Conservation (phyloP, 2,329 filamentous ascomycete genomes). For the Coniochaeta sp. region DNA sequence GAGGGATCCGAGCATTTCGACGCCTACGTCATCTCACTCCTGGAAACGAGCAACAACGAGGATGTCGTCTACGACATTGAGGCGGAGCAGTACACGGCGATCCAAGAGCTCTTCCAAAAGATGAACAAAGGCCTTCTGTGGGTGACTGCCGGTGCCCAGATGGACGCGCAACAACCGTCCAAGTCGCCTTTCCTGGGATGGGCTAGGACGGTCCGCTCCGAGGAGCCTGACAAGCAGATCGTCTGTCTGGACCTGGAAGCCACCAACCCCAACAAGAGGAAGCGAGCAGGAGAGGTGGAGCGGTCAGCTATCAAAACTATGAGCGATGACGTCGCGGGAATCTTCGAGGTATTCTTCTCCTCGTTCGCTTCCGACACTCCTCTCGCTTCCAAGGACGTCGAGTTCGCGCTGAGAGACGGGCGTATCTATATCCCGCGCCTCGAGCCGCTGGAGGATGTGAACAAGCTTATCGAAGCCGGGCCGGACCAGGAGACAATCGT, state of each 20-base stretch:
- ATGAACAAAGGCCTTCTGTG: constrained; percentile 35
- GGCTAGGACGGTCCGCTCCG: constrained; percentile 40
- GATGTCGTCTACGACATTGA: constrained; percentile 31
- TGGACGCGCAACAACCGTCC: constrained; percentile 23
- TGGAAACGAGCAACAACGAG: constrained; percentile 28
- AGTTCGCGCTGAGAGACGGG: constrained; percentile 32
- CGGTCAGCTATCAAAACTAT: neutral
- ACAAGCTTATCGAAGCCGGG: constrained; percentile 14
- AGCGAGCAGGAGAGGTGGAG: neutral
- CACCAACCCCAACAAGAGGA: neutral
- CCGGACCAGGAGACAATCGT: neutral
- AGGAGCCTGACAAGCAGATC: constrained; percentile 35
- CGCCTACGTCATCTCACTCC: constrained; percentile 35
- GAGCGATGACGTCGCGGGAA: neutral
- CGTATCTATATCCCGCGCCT: constrained; percentile 38
- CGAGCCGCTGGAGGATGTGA: constrained; percentile 29
- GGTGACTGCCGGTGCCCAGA: constrained; percentile 36
- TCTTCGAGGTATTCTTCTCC: constrained; percentile 18
- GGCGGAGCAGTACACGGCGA: constrained; percentile 27
- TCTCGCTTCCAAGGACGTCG: constrained; percentile 24
- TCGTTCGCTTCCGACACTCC: constrained; percentile 7
- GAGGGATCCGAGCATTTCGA: constrained; percentile 9
- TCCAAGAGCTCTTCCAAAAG: constrained; percentile 31
- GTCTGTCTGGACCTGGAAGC: constrained; percentile 33
- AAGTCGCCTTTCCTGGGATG: constrained; percentile 36